These are phyloP conservation scores for Moniliophthora roreri DNA, from an alignment of 1,284 basidiomycete species.

Conservation along the genomic window DNA sequence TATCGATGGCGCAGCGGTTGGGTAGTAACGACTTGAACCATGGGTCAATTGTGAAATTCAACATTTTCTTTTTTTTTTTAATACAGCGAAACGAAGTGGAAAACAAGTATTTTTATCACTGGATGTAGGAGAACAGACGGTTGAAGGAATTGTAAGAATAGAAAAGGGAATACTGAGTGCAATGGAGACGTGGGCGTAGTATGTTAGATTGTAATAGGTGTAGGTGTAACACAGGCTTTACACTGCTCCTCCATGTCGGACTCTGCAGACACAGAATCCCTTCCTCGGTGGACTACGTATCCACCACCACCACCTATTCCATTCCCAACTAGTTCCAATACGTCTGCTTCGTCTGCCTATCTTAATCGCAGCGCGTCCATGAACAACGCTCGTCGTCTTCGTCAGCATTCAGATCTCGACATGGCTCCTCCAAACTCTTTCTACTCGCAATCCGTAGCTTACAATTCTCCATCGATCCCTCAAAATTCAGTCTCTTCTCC, in stretches of 20 bases:
- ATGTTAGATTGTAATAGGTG: slow-evolving; percentile 10
- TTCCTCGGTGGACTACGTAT: neutral
- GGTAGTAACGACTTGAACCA: slow-evolving; percentile 43
- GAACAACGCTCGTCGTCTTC: slow-evolving; percentile 46
- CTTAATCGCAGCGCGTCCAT: slow-evolving; percentile 2
- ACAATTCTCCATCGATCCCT: slow-evolving; percentile 46
- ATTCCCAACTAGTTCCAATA: neutral
- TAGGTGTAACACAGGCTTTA: too few relatives aligned
- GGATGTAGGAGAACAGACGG: slow-evolving; percentile 56
- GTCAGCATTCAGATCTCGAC: slow-evolving; percentile 62
- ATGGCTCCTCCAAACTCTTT: slow-evolving; percentile 47
- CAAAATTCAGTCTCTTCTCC: slow-evolving; percentile 35
- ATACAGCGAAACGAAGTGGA: slow-evolving; percentile 59
- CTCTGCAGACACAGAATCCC: slow-evolving; percentile 2
- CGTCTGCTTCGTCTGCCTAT: neutral
- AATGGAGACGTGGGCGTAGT: slow-evolving; percentile 41
- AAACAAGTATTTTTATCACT: slow-evolving; percentile 73
- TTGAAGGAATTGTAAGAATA: slow-evolving; percentile 47
- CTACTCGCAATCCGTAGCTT: slow-evolving; percentile 59
- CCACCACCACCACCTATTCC: neutral
- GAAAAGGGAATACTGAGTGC: slow-evolving; percentile 57
- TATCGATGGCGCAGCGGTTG: slow-evolving; percentile 76
- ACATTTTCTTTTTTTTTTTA: too few relatives aligned
- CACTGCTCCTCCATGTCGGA: slow-evolving; percentile 5
- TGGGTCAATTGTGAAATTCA: slow-evolving; percentile 11